A percentile compares a stretch with the other conserved stretches of the same genome.
These are phyloP conservation scores for Barnettozyma populi DNA, from an alignment of 805 yeast genomes.

Conservation along the genomic window DNA sequence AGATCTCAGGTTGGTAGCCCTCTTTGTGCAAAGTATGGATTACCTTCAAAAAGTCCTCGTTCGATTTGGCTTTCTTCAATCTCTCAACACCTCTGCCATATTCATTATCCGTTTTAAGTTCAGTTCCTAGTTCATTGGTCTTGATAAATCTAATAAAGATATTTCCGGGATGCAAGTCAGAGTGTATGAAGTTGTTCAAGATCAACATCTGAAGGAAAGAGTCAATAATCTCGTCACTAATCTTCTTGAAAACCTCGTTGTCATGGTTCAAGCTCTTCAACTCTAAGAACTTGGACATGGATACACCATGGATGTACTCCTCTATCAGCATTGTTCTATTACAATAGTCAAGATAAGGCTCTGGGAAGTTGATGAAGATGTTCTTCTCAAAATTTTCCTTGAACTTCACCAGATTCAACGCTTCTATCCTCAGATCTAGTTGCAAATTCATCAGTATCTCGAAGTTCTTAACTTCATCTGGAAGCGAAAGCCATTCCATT, in stretches of 20 bases:
- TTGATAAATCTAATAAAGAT: constrained; percentile 71
- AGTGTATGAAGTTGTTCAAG: constrained; percentile 89
- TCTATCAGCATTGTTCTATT: constrained; percentile 76
- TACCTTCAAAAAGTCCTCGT: constrained; percentile 40
- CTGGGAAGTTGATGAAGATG: constrained; percentile 72
- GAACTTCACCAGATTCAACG: constrained; percentile 69
- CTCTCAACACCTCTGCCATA: constrained; percentile 21
- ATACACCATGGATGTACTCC: constrained; percentile 76
- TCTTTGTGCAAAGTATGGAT: constrained; percentile 43
- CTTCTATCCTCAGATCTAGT: constrained; percentile 85
- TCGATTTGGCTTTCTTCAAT: constrained; percentile 17
- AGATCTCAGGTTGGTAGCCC: constrained; percentile 78
- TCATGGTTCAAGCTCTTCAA: constrained; percentile 32
- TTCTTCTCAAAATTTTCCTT: constrained; percentile 56
- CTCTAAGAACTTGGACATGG: constrained; percentile 66
- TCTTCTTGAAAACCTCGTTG: constrained; percentile 53
- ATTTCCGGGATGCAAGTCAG: constrained; percentile 97
- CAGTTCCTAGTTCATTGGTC: constrained; percentile 30
- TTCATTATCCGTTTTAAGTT: constrained; percentile 21
- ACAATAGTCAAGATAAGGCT: constrained; percentile 59
- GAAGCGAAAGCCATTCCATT: constrained; percentile 96
- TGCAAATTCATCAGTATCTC: constrained; percentile 81
- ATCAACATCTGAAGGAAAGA: constrained; percentile 91
- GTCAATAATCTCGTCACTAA: constrained; percentile 80
- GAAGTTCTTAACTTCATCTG: constrained; percentile 90